These are phyloP conservation scores for Pelargonium citronellum DNA, from an alignment of 441 rosid genomes.

Conservation along the genomic window DNA sequence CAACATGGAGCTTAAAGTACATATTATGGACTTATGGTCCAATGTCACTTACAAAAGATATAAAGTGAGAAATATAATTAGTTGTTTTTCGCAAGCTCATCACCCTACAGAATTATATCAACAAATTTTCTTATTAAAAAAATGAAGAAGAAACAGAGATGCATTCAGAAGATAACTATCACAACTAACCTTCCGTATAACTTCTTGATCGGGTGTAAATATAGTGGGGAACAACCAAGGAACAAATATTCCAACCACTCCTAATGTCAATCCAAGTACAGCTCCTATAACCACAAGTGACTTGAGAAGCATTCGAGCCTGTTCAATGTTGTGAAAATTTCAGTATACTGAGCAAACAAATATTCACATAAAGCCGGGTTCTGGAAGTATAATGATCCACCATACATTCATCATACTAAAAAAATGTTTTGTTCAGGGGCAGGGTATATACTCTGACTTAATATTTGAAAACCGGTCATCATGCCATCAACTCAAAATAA, in stretches of 20 bases:
- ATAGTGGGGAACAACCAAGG: slow-evolving; percentile 33
- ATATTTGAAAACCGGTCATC: neutral
- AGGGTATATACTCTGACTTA: no score
- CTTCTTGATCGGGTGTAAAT: slow-evolving; percentile 30
- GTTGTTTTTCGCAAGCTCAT: no score
- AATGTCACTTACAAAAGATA: no score
- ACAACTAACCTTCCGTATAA: slow-evolving; percentile 30
- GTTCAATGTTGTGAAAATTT: slow-evolving; percentile 7
- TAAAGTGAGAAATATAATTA: no score
- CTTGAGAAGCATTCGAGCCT: slow-evolving; percentile 30
- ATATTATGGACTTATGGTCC: no score
- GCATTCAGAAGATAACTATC: neutral
- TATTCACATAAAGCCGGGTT: neutral
- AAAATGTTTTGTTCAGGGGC: no score
- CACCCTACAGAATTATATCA: no score
- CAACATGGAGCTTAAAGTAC: no score
- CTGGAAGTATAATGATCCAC: no score
- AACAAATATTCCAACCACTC: slow-evolving; percentile 25
- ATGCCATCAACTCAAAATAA: neutral
- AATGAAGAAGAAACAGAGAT: neutral
- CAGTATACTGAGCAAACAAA: neutral
- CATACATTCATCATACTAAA: no score
- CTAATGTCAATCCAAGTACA: slow-evolving; percentile 28
- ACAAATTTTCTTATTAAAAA: neutral
- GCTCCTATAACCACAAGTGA: slow-evolving; percentile 32